Evolutionary conservation across 805 yeast genomes (phyloP), one percentile per base, ranked within the genome.

Genomic region (Yarrowia phangngaensis): DNA sequence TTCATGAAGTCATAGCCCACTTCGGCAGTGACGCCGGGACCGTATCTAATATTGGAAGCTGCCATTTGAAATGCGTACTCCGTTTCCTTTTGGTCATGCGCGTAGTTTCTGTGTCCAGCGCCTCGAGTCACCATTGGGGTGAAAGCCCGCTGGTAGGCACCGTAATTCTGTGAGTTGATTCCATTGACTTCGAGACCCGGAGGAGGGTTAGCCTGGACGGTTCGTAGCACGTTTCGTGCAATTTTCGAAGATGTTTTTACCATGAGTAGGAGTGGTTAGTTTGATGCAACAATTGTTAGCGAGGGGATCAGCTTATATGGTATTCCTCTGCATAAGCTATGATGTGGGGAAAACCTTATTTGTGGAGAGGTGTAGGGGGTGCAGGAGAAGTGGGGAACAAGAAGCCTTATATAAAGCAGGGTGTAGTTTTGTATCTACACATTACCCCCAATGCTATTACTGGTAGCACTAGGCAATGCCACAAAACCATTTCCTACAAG

Each of bases 11-110:
- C 70, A 57, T 61, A 55, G 20, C 70, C 70, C 8, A 67, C 64
- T 43, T 67, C 70, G 4, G 54, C 36, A 8, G 70, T 67, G 14
- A 58, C 68, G 6, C 70, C 70, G 12, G 62, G 61, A n/a, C 70
- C 70, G 38, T 60, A 67, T 6, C 70, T 60, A 36, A 67, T 63
- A 48, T 64, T 65, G 45, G 64, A 59, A 4, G 70, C 66, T 6
- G 70, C 70, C 64, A 67, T 56, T 52, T 67, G 70, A 50, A 67
- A 67, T 11, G 70, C 70, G 49, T 66, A 66, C 48, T 66, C 70
- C 5, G 50, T 41, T 22, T 41, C 48, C 22, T 20, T 23, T 16
- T 29, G 48, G 13, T 29, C 22, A 5, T 13, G 8, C 17, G 48
- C 48, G 35, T 41, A 41, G 29, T 41, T 41, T 41, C 48, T 20